phyloP scores from a whole-genome alignment of 139 green algal species.

The Zygnema circumcarinatum region DNA sequence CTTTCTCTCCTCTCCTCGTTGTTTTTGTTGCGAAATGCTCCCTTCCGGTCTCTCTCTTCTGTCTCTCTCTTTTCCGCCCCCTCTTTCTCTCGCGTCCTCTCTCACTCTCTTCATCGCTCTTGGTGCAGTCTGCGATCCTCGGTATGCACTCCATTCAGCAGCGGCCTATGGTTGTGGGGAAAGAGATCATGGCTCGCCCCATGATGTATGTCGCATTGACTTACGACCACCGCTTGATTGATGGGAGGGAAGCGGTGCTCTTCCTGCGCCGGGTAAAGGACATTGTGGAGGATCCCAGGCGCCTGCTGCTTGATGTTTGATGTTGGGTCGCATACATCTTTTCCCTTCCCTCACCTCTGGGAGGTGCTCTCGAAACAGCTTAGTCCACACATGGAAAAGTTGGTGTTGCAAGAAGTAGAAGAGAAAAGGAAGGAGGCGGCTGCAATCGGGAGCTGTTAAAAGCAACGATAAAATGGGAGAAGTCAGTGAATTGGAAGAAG shows the following conservation, averaged over 20 bases:
- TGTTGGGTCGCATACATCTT: background rate
- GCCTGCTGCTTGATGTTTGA: constrained; percentile 90
- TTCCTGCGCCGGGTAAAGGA: constrained; percentile 98
- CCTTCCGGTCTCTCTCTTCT: no score
- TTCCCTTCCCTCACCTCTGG: background rate
- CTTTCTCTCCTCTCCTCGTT: no score
- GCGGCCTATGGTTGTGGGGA: constrained; percentile 80
- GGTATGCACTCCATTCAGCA: constrained; percentile 97
- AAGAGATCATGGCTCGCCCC: constrained; percentile 84
- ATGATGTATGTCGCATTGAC: constrained; percentile 99
- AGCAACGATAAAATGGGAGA: background rate
- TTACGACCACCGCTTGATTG: constrained; percentile 98
- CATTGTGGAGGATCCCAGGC: constrained; percentile 93
- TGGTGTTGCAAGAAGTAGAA: background rate
- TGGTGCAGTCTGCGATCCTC: constrained; percentile 78
- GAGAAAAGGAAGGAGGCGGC: background rate
- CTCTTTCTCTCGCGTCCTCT: no score
- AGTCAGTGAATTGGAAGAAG: background rate
- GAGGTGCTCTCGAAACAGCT: background rate
- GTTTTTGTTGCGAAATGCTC: no score
- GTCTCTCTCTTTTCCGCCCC: no score
- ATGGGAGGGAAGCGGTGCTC: constrained; percentile 94
- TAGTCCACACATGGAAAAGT: background rate
- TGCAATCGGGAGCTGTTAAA: background rate
- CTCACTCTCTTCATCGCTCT: background rate